phyloP scores from a whole-genome alignment of 192 early-diverging fungal species.

The Entrophospora sp. region DNA sequence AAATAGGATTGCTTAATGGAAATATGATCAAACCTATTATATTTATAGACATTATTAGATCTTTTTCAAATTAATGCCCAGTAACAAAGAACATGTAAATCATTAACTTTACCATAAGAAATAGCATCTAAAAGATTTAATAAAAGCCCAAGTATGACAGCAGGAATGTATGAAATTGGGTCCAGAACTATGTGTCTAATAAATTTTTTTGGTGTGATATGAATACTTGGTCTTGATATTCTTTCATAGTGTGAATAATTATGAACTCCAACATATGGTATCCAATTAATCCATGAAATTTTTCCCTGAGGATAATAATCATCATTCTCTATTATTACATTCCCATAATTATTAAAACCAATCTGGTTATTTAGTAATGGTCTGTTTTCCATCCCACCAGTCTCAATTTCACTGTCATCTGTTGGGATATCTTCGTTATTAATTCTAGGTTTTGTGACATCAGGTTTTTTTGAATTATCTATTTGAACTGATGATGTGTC shows the following conservation, averaged over 20 bases:
- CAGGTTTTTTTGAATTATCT: not conserved
- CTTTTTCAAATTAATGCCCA: not conserved
- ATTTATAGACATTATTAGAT: not conserved
- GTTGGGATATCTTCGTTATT: not conserved
- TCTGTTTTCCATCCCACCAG: not conserved
- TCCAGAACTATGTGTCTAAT: slow-evolving; percentile 25
- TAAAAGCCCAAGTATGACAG: slow-evolving; percentile 81
- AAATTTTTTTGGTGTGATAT: slow-evolving; percentile 11
- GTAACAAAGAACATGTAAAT: not conserved
- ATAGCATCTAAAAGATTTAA: slow-evolving; percentile 91
- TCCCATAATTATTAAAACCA: not conserved
- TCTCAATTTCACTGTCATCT: not conserved
- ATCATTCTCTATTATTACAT: not conserved
- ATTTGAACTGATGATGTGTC: not conserved
- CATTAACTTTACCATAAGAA: slow-evolving; percentile 52
- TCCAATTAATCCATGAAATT: not conserved
- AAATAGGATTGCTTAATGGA: slow-evolving; percentile 65
- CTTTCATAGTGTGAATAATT: not conserved
- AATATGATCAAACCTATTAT: slow-evolving; percentile 75
- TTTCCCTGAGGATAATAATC: not conserved
- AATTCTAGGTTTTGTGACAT: not conserved
- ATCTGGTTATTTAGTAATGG: not conserved
- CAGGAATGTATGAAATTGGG: slow-evolving; percentile 69
- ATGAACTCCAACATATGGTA: not conserved
- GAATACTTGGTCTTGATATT: not conserved